Evolutionary conservation across 805 yeast genomes (phyloP).

Genomic region (Metschnikowia dekortorum): DNA sequence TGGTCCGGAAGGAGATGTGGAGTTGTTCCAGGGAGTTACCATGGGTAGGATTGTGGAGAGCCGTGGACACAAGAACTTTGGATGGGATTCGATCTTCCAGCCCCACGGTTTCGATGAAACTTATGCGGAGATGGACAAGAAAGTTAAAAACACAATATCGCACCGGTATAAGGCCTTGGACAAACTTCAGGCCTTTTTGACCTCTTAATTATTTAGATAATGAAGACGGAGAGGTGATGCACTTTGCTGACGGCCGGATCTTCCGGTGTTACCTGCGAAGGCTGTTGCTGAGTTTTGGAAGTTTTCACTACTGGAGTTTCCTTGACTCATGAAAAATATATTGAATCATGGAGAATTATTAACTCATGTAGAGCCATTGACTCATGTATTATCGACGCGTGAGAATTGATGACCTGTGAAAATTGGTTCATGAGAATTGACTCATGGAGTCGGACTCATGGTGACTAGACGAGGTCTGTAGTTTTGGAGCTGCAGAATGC

Average conservation of each 20-base stretch:
- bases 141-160: conserved; percentile 72
- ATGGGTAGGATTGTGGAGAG: conserved; percentile 73
- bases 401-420: too few relatives aligned
- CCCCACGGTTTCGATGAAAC: conserved; percentile 68
- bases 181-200: conserved; percentile 57
- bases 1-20: conserved; percentile 70
- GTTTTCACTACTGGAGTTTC: too few relatives aligned
- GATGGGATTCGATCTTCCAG: conserved; percentile 91
- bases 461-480: too few relatives aligned
- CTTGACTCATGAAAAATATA: too few relatives aligned
- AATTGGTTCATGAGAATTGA: too few relatives aligned
- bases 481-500: background rate
- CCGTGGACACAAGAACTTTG: conserved; percentile 76
- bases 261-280: too few relatives aligned
- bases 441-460: too few relatives aligned
- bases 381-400: background rate
- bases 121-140: conserved; percentile 85
- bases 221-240: too few relatives aligned
- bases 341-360: background rate
- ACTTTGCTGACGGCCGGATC: too few relatives aligned
- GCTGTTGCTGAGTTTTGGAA: too few relatives aligned
- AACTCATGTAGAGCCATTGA: background rate
- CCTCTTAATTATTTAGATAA: background rate
- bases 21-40: conserved; percentile 80
- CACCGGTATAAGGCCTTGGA: conserved; percentile 84